Evolutionary conservation across 2,329 filamentous ascomycete genomes (phyloP), one percentile per base, ranked within the genome.

Genomic region (Penicillium sp.): DNA sequence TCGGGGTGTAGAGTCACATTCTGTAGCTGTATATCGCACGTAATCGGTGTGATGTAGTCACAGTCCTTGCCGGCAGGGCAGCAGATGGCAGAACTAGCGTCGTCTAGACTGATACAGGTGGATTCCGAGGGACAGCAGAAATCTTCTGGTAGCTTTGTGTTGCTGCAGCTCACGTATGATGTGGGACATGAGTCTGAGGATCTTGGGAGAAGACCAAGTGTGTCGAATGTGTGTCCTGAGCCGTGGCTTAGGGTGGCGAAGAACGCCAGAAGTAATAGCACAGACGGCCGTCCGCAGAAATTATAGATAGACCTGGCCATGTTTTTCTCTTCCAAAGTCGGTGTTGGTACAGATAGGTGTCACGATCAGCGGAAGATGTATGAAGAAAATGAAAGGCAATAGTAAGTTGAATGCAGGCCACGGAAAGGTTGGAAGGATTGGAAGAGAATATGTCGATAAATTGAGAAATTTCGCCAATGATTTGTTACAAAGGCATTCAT

Each of bases 41-140:
- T 66, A 45, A 79, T 76, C 1, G 74, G 67, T 31, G 68, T 56
- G 44, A 80, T 79, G 48, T 67, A 72, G 13, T 66, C 58, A 58
- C 78, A 80, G 46, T 67, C 65, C 24, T 64, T 53, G 4, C 74
- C 76, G 10, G 67, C 63, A n/a, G 76, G 77, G 60, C 78, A 80
- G 63, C 78, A 80, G 22, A 80, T 69, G 27, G 70, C 75, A 3
- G 76, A 75, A 32, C 67, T 75, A 10, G 67, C 69, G 48, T 67
- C 60, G 54, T 79, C 77, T 34, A 79, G 53, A 41, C 70, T 70
- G 45, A 78, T 61, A 56, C 78, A 80, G 38, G 66, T 73, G 14
- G 69, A 68, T 9, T 62, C 67, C 31, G 70, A 67, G 21, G 72
- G 64, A 53, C 78, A 80, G 60, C 75, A 78, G 60, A 79, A 80